Evolutionary conservation across 164 flowering plant species (phyloP).

Genomic region (Vitis cinerea): DNA sequence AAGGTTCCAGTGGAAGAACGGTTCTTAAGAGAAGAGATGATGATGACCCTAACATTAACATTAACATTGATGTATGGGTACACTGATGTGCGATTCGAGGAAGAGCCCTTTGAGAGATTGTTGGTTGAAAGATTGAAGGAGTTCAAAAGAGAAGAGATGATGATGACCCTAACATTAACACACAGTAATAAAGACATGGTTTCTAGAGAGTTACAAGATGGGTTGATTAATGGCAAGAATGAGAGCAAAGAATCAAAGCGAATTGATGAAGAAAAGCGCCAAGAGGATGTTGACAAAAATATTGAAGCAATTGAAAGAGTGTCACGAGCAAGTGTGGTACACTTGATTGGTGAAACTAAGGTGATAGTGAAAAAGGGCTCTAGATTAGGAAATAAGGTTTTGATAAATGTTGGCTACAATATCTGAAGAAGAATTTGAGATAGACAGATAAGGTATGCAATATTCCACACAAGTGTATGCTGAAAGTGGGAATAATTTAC

Average conservation of each 20-base stretch:
- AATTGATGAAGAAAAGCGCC: neutral
- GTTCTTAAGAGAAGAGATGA: constrained; percentile 19
- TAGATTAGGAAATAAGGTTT: constrained; percentile 39
- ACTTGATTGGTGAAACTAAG: constrained; percentile 67
- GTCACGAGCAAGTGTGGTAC: constrained; percentile 40
- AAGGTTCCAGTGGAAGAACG: constrained; percentile 64
- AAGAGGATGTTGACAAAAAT: constrained; percentile 26
- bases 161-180: neutral
- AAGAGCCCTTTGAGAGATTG: constrained; percentile 55
- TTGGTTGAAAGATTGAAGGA: constrained; percentile 54
- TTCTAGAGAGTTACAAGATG: neutral
- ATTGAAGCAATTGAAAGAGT: constrained; percentile 39
- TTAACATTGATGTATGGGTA: constrained; percentile 48
- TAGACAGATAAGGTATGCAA: constrained; percentile 45
- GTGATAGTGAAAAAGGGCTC: constrained; percentile 55
- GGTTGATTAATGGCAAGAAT: neutral
- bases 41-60: too few relatives aligned
- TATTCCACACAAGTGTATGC: constrained; percentile 58
- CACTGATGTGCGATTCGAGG: constrained; percentile 46
- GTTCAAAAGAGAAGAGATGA: constrained; percentile 42
- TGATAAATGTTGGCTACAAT: constrained; percentile 59
- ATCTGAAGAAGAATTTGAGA: constrained; percentile 60
- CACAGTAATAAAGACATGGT: neutral
- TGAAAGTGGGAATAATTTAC: constrained; percentile 78
- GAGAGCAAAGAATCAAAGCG: neutral